Percentiles rank a stretch among this genome's conserved stretches.
Evolutionary conservation across 352 stramenopile species (phyloP).

Genomic region (Albugo laibachii): DNA sequence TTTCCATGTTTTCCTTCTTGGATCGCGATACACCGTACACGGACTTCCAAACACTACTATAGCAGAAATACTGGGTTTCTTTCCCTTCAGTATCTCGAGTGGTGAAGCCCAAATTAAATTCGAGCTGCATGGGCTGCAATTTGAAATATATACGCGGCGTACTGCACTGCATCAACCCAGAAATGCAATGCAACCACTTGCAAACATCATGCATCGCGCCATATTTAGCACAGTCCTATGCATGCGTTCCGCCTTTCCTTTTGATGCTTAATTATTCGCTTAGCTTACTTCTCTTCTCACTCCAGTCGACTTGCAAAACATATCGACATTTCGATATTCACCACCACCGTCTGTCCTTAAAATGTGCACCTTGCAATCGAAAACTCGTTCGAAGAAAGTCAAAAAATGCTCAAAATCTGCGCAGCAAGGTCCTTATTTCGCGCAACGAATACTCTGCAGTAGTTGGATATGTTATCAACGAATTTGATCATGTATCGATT

Average conservation of each 20-base stretch:
- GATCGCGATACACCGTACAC: constrained; percentile 3
- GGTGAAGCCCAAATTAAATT: constrained; percentile 1
- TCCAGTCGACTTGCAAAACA: neutral
- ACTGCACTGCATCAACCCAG: constrained; percentile 4
- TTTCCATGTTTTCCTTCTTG: neutral
- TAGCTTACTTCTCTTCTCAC: no score
- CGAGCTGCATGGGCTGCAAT: neutral
- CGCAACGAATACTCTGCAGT: neutral
- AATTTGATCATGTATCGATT: neutral
- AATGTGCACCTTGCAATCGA: neutral
- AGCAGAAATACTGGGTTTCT: neutral
- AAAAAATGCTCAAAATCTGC: neutral
- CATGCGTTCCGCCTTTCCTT: neutral
- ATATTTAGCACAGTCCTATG: neutral
- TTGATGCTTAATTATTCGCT: neutral
- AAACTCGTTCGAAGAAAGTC: neutral
- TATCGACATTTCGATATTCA: neutral
- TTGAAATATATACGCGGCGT: constrained; percentile 1
- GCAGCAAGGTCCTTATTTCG: neutral
- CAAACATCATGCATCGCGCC: constrained; percentile 1
- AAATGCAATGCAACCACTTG: constrained; percentile 1
- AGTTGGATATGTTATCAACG: neutral
- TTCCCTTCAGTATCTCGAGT: neutral
- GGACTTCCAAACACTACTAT: constrained; percentile 2
- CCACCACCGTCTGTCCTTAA: neutral